A percentile compares a stretch with the other conserved stretches of the same genome.
These are phyloP conservation scores for Vanrija sp. DNA, from an alignment of 1,284 basidiomycete species.

Conservation along the genomic window DNA sequence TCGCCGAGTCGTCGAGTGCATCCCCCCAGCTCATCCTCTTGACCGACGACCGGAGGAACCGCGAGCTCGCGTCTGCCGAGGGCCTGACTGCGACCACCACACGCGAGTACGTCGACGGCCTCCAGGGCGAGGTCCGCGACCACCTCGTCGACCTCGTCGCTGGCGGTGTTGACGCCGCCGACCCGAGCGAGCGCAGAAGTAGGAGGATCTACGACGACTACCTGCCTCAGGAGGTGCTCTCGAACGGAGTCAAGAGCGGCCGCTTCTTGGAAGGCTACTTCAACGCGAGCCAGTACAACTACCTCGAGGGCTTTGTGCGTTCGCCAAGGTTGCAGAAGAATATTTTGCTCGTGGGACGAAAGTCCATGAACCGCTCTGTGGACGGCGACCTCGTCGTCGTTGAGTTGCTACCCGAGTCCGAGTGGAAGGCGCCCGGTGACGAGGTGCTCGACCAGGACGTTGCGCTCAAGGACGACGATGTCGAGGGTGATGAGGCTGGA, in stretches of 20 bases:
- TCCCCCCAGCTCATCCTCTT: conserved; percentile 69
- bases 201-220: conserved; percentile 78
- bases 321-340: conserved; percentile 70
- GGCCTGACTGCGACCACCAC: conserved; percentile 65
- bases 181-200: conserved; percentile 41
- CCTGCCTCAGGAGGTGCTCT: conserved; percentile 65
- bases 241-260: conserved; percentile 81
- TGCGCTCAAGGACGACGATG: conserved; percentile 83
- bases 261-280: conserved; percentile 88
- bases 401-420: conserved; percentile 76
- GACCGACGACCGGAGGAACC: conserved; percentile 85
- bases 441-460: conserved; percentile 93
- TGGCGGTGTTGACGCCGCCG: conserved; percentile 57
- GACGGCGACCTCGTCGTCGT: conserved; percentile 92
- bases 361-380: conserved; percentile 93
- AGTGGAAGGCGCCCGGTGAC: conserved; percentile 91
- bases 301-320: conserved; percentile 84
- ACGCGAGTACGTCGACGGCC: conserved; percentile 71
- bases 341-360: conserved; percentile 78
- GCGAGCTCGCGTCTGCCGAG: conserved; percentile 67
- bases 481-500: conserved; percentile 82
- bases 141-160: conserved; percentile 76
- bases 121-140: conserved; percentile 54
- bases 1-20: conserved; percentile 56
- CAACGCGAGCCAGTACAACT: conserved; percentile 94